phyloP scores from a whole-genome alignment of 192 early-diverging fungal species.

The Neocallimastix lanati region DNA sequence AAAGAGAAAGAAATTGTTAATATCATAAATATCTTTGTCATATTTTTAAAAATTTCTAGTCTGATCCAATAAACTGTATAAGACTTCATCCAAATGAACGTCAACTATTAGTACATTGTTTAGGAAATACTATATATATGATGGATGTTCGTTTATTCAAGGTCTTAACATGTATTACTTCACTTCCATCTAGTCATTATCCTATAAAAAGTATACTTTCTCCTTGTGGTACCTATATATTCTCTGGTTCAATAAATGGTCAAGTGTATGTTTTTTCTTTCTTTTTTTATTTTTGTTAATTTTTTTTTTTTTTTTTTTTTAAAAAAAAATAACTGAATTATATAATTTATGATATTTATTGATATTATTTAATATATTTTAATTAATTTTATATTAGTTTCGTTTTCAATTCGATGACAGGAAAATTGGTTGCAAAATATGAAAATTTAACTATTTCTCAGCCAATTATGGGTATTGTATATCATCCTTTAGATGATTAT shows the following conservation, averaged over 20 bases:
- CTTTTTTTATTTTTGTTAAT: too few relatives aligned
- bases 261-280: not conserved
- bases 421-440: not conserved
- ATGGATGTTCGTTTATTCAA: not conserved
- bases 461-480: not conserved
- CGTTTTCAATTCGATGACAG: not conserved
- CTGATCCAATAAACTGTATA: not conserved
- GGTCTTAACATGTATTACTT: not conserved
- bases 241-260: not conserved
- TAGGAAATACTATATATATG: not conserved
- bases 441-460: not conserved
- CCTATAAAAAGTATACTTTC: not conserved
- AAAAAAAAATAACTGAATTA: too few relatives aligned
- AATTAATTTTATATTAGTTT: too few relatives aligned
- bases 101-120: not conserved
- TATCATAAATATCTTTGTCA: too few relatives aligned
- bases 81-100: not conserved
- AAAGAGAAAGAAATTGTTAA: too few relatives aligned
- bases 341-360: too few relatives aligned
- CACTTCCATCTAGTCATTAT: not conserved
- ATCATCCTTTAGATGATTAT: not conserved
- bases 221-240: not conserved
- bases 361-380: too few relatives aligned
- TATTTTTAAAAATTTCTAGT: too few relatives aligned
- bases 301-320: too few relatives aligned